A percentile compares a stretch with the other conserved stretches of the same genome.
phyloP scores from a whole-genome alignment of 108 stramenopile species.

The Halocafeteria seosinensis region DNA sequence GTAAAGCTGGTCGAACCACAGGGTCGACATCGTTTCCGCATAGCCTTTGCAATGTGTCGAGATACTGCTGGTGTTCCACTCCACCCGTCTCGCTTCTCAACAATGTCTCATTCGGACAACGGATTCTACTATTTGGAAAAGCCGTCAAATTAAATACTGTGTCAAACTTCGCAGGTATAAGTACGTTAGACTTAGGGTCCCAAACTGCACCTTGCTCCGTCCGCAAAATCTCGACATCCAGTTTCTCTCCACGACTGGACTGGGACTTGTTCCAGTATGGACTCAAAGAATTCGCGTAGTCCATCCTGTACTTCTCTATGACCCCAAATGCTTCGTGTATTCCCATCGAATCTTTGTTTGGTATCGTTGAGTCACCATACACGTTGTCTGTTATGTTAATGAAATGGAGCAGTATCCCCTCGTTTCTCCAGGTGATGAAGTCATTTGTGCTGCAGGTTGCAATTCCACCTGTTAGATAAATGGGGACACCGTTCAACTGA shows the following conservation, averaged over 20 bases:
- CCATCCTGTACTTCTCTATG: not conserved
- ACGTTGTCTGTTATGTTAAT: constrained; percentile 48
- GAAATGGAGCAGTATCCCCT: constrained; percentile 55
- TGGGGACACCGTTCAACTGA: not conserved
- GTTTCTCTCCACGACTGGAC: not conserved
- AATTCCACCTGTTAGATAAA: constrained; percentile 25
- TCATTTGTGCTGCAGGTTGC: constrained; percentile 59
- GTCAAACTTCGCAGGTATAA: too few relatives aligned
- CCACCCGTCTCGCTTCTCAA: too few relatives aligned
- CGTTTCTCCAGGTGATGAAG: constrained; percentile 49
- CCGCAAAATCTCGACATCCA: not conserved
- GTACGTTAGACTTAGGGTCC: not conserved
- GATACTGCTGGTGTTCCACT: too few relatives aligned
- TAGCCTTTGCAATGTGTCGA: too few relatives aligned
- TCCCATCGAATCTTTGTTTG: not conserved
- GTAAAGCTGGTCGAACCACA: too few relatives aligned
- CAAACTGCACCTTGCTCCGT: not conserved
- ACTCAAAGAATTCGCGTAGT: not conserved
- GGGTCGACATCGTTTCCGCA: too few relatives aligned
- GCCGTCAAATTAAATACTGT: not conserved
- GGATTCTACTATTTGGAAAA: not conserved
- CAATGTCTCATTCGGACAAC: not conserved
- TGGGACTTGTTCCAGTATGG: not conserved
- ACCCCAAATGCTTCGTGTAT: not conserved
- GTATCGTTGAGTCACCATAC: not conserved